These are phyloP conservation scores for Coleophoma crateriformis DNA, from an alignment of 2,329 filamentous ascomycete genomes.

Conservation along the genomic window DNA sequence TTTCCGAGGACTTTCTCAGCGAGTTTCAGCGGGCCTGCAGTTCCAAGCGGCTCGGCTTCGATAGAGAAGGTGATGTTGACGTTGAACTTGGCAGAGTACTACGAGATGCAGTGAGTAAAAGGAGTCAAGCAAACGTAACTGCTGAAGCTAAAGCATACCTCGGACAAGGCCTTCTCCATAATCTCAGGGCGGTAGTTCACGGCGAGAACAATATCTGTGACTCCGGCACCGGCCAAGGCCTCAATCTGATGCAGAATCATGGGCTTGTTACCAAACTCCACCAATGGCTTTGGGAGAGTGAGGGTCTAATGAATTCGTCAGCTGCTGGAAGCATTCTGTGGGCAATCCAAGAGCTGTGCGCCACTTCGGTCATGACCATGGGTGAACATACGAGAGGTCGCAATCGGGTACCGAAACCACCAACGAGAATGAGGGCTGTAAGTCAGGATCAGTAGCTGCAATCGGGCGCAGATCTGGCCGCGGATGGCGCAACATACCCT, in stretches of 20 bases:
- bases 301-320: constrained; percentile 60
- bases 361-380: no score
- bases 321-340: constrained; percentile 15
- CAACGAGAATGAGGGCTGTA: constrained; percentile 93
- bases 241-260: constrained; percentile 99
- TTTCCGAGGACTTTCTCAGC: constrained; percentile 89
- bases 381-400: constrained; percentile 74
- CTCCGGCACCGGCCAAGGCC: constrained; percentile 85
- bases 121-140: constrained; percentile 3
- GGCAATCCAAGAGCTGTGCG: neutral
- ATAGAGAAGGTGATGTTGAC: constrained; percentile 97
- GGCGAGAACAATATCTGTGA: constrained; percentile 94
- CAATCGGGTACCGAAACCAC: constrained; percentile 96
- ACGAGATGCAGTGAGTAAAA: constrained; percentile 1
- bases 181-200: constrained; percentile 99
- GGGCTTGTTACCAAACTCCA: constrained; percentile 97
- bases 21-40: constrained; percentile 90
- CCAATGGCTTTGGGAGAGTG: constrained; percentile 92
- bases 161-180: constrained; percentile 89
- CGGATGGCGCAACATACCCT: constrained; percentile 17
- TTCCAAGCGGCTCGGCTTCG: constrained; percentile 91
- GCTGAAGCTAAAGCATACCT: constrained; percentile 48
- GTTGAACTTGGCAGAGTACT: constrained; percentile 89
- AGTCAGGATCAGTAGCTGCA: no score
- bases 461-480: neutral